These are phyloP conservation scores for Odontarrhena argentea DNA, from an alignment of 345 rosid genomes.

Conservation along the genomic window DNA sequence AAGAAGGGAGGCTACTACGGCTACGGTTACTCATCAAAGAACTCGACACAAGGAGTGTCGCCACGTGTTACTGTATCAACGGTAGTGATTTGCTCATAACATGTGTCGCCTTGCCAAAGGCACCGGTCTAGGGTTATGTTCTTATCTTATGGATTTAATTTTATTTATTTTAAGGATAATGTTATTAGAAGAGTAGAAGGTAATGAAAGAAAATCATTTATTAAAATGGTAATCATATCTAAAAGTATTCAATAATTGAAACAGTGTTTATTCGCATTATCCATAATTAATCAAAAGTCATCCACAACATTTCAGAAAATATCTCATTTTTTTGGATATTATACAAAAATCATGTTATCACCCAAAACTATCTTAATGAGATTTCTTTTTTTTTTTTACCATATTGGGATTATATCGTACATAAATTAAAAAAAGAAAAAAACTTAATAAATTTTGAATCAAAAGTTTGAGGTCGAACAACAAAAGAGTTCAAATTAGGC, in stretches of 20 bases:
- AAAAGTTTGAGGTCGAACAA: neutral
- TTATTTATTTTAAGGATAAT: neutral
- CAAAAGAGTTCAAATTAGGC: neutral
- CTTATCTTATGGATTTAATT: neutral
- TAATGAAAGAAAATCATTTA: no score
- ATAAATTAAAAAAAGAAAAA: no score
- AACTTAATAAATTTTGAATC: neutral
- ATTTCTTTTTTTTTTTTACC: no score
- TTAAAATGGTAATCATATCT: no score
- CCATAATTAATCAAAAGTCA: no score
- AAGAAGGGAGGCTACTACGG: constrained; percentile 37
- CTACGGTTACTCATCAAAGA: constrained; percentile 34
- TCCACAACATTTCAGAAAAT: no score
- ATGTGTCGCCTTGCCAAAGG: constrained; percentile 15
- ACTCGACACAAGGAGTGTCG: constrained; percentile 2
- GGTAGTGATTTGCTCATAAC: constrained; percentile 25
- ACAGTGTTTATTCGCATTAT: neutral
- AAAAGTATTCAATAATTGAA: no score
- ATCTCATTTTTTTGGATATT: no score
- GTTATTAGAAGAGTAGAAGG: no score
- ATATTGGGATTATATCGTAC: no score
- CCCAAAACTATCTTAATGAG: no score
- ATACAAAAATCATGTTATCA: no score
- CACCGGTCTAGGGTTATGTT: constrained; percentile 33
- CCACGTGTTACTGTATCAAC: constrained; percentile 38